Conservation (phyloP, 805 yeast species). For the Metschnikowia shivogae region DNA sequence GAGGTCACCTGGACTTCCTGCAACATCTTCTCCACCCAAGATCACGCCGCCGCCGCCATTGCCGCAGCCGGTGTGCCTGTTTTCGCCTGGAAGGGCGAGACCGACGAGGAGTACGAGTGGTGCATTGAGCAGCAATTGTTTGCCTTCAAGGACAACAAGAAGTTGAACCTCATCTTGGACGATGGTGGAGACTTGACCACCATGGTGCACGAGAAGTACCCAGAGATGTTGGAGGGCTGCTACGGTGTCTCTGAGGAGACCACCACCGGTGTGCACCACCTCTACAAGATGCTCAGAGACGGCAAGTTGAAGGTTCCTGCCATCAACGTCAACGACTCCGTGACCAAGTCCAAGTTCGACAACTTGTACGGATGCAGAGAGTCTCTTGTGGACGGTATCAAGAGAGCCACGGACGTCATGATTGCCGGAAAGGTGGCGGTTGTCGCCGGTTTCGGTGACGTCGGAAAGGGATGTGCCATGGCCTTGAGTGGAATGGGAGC, state of each 20-base stretch:
- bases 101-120: slow-evolving; percentile 99
- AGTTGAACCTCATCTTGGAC: slow-evolving; percentile 94
- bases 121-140: slow-evolving; percentile 99
- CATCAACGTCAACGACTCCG: slow-evolving; percentile 97
- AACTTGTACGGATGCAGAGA: slow-evolving; percentile 99
- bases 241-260: slow-evolving; percentile 98
- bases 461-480: slow-evolving; percentile 99
- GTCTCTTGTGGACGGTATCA: slow-evolving; percentile 96
- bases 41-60: slow-evolving; percentile 99
- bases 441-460: slow-evolving; percentile 99
- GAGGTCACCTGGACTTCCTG: slow-evolving; percentile 99
- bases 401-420: slow-evolving; percentile 99
- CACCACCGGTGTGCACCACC: slow-evolving; percentile 99
- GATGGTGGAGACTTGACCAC: slow-evolving; percentile 99
- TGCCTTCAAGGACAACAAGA: slow-evolving; percentile 93
- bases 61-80: slow-evolving; percentile 99
- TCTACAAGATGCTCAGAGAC: slow-evolving; percentile 92
- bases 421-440: slow-evolving; percentile 98
- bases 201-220: slow-evolving; percentile 95
- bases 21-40: slow-evolving; percentile 99
- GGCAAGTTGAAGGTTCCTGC: slow-evolving; percentile 94
- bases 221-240: slow-evolving; percentile 94
- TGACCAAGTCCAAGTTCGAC: slow-evolving; percentile 98
- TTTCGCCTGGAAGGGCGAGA: slow-evolving; percentile 99
- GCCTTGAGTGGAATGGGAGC: slow-evolving; percentile 99